These are phyloP conservation scores for Oldenlandia corymbosa DNA, from an alignment of 257 asterid species.

Conservation along the genomic window DNA sequence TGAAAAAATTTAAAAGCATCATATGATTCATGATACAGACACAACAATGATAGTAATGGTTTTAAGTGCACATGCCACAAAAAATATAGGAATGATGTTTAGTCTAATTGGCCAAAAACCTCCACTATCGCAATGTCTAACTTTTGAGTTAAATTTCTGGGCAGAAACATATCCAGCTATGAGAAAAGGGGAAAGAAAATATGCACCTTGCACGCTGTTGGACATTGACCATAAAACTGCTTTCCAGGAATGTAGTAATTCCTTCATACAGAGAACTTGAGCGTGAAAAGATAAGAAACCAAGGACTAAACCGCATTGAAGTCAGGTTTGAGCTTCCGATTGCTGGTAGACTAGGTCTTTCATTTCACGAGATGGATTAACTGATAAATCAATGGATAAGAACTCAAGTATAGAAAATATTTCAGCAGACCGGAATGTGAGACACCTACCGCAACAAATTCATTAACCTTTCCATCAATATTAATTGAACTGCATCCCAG, in stretches of 20 bases:
- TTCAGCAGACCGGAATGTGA: conserved; percentile 26
- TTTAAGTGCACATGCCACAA: neutral
- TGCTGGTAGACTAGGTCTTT: conserved; percentile 3
- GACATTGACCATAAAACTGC: neutral
- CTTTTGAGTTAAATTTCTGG: neutral
- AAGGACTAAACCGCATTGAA: neutral
- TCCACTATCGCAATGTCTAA: too few species aligned
- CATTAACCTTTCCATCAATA: conserved; percentile 34
- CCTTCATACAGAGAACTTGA: neutral
- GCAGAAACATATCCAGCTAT: neutral
- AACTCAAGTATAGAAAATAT: conserved; percentile 27
- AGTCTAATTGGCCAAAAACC: neutral
- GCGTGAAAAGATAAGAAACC: neutral
- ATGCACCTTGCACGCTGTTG: neutral
- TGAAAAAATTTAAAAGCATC: too few species aligned
- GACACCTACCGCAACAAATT: conserved; percentile 32
- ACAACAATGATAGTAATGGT: too few species aligned
- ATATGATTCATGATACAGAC: too few species aligned
- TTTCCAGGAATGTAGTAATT: neutral
- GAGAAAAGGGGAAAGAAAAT: neutral
- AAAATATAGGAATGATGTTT: neutral
- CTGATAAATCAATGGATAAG: conserved; percentile 13
- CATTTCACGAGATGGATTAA: neutral
- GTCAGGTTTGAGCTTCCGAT: neutral
- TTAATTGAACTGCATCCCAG: conserved; percentile 38